These are phyloP conservation scores for Tylopilus subfusipes DNA, from an alignment of 768 basidiomycete species.

Conservation along the genomic window DNA sequence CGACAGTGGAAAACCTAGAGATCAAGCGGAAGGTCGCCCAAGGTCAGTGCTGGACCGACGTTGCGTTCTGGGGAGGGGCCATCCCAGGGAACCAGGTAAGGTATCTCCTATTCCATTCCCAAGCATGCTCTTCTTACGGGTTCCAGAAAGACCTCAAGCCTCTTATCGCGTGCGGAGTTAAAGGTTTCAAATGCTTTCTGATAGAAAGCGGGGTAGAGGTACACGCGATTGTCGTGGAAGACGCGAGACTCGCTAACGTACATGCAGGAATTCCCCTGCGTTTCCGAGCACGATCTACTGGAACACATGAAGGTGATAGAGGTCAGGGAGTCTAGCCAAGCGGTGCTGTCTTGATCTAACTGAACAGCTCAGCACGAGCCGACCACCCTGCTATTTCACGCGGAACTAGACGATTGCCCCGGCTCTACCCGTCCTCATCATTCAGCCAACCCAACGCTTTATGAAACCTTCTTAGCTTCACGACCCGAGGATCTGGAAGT, in stretches of 20 bases:
- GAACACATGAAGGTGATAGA: slow-evolving; percentile 71
- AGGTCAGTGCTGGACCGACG: slow-evolving; percentile 70
- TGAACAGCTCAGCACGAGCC: slow-evolving; percentile 48
- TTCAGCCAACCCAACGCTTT: slow-evolving; percentile 48
- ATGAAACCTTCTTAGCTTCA: slow-evolving; percentile 81
- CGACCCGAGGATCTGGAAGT: slow-evolving; percentile 79
- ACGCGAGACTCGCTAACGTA: slow-evolving; percentile 4
- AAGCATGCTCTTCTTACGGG: neutral
- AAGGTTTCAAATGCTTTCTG: slow-evolving; percentile 96
- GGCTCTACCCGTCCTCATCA: slow-evolving; percentile 13
- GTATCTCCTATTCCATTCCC: neutral
- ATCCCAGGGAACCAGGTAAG: slow-evolving; percentile 86
- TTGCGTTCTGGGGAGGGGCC: slow-evolving; percentile 84
- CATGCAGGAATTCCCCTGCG: slow-evolving; percentile 86
- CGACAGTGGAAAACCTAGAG: slow-evolving; percentile 72
- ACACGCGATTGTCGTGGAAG: slow-evolving; percentile 10
- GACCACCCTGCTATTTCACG: slow-evolving; percentile 86
- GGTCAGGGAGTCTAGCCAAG: slow-evolving; percentile 37
- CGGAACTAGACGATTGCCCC: slow-evolving; percentile 62
- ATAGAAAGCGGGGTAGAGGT: slow-evolving; percentile 96
- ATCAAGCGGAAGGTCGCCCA: slow-evolving; percentile 67
- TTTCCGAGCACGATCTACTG: slow-evolving; percentile 64
- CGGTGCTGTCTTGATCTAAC: slow-evolving; percentile 9
- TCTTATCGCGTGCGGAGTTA: slow-evolving; percentile 77
- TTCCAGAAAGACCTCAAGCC: slow-evolving; percentile 67